phyloP scores from a whole-genome alignment of 192 early-diverging fungal genomes.

The Coemansia sp. region DNA sequence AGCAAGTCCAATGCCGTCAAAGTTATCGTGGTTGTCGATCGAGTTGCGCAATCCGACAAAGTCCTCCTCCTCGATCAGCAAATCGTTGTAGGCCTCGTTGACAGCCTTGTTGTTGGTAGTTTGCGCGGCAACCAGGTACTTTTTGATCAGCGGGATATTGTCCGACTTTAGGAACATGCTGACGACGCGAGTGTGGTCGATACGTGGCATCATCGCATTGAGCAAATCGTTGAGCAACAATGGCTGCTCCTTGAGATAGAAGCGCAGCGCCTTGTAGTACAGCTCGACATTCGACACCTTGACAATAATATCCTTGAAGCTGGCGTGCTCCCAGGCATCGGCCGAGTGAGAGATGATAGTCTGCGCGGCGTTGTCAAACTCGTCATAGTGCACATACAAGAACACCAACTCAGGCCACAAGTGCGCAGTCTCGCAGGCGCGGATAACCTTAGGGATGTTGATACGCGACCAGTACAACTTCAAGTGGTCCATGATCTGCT shows the following conservation, averaged over 20 bases:
- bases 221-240: slow-evolving; percentile 92
- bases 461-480: slow-evolving; percentile 96
- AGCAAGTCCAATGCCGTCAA: slow-evolving; percentile 92
- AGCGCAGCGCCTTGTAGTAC: slow-evolving; percentile 97
- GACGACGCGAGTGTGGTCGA: slow-evolving; percentile 98
- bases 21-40: slow-evolving; percentile 92
- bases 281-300: slow-evolving; percentile 98
- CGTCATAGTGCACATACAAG: slow-evolving; percentile 98
- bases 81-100: slow-evolving; percentile 94
- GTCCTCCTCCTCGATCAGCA: slow-evolving; percentile 98
- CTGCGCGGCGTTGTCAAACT: slow-evolving; percentile 96
- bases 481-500: slow-evolving; percentile 96
- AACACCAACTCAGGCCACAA: slow-evolving; percentile 98
- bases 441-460: slow-evolving; percentile 99
- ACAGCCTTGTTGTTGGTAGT: slow-evolving; percentile 91
- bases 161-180: slow-evolving; percentile 98
- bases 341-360: slow-evolving; percentile 96
- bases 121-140: slow-evolving; percentile 95
- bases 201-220: slow-evolving; percentile 81
- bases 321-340: slow-evolving; percentile 95
- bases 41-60: slow-evolving; percentile 91
- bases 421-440: slow-evolving; percentile 89
- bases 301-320: slow-evolving; percentile 96
- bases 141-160: slow-evolving; percentile 96
- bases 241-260: slow-evolving; percentile 97